phyloP scores from a whole-genome alignment of 192 early-diverging fungal genomes.

The Backusella westeae region DNA sequence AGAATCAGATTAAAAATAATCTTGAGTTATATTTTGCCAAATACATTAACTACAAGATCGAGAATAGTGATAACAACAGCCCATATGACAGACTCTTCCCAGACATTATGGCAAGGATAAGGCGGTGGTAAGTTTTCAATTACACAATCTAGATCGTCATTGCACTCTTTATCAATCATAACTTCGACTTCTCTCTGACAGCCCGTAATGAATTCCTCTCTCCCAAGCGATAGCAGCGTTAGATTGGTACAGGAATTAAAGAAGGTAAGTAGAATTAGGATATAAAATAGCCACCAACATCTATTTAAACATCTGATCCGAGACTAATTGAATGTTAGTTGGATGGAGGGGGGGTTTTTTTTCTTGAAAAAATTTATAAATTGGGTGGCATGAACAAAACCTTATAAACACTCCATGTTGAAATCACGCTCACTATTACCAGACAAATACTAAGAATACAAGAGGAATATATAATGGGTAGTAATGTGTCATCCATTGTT shows the following conservation, averaged over 20 bases:
- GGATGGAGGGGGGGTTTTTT: background rate
- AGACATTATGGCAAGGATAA: background rate
- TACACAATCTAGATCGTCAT: background rate
- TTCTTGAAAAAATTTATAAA: background rate
- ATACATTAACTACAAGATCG: slow-evolving; percentile 1
- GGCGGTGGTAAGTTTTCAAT: background rate
- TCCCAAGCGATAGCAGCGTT: background rate
- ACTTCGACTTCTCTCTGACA: background rate
- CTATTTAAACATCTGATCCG: background rate
- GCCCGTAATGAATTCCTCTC: background rate
- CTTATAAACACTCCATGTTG: slow-evolving; percentile 17
- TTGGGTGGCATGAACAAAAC: background rate
- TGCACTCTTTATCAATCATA: background rate
- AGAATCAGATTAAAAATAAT: background rate
- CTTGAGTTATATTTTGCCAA: background rate
- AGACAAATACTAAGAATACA: slow-evolving; percentile 5
- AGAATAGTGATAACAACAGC: background rate
- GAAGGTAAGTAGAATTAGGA: background rate
- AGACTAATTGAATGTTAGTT: background rate
- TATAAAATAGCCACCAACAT: slow-evolving; percentile 15
- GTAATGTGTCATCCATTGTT: background rate
- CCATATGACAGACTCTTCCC: slow-evolving; percentile 10
- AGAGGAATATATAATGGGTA: slow-evolving; percentile 1
- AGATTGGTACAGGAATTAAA: slow-evolving; percentile 5
- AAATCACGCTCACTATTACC: background rate